A percentile compares a stretch with the other conserved stretches of the same genome.
Conservation (phyloP, 345 rosid genomes). For the Chamaenerion angustifolium region DNA sequence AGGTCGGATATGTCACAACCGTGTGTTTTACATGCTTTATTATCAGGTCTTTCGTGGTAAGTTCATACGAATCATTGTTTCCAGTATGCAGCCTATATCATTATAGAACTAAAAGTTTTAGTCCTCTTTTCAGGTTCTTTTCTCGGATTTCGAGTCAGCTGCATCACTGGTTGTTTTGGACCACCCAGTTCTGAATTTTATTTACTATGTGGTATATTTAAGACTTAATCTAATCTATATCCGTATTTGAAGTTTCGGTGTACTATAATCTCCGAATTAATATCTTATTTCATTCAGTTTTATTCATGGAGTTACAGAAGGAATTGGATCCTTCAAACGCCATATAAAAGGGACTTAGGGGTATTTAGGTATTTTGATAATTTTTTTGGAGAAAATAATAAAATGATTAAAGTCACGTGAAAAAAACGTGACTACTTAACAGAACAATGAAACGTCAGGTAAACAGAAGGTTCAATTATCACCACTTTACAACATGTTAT, state of each 20-base stretch:
- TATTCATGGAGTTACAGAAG: no score
- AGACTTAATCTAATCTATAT: background rate
- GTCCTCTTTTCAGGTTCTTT: slow-evolving; percentile 39
- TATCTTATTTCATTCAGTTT: background rate
- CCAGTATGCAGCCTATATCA: no score
- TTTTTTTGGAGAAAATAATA: no score
- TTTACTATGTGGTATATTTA: slow-evolving; percentile 67
- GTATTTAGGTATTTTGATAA: no score
- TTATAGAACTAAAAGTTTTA: no score
- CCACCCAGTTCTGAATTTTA: slow-evolving; percentile 84
- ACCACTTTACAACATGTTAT: no score
- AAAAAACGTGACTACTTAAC: no score
- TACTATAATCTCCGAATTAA: background rate
- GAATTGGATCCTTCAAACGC: no score
- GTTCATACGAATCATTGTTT: slow-evolving; percentile 7
- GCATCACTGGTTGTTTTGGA: slow-evolving; percentile 78
- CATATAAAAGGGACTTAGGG: no score
- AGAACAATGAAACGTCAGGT: no score
- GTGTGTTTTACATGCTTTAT: slow-evolving; percentile 96
- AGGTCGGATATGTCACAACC: slow-evolving; percentile 99
- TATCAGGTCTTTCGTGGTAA: slow-evolving; percentile 83
- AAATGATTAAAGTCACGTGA: no score
- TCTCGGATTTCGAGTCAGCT: slow-evolving; percentile 64
- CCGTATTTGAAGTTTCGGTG: slow-evolving; percentile 1
- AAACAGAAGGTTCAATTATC: no score